Evolutionary conservation across 441 rosid species (phyloP).

Genomic region (Lepidium campestre): DNA sequence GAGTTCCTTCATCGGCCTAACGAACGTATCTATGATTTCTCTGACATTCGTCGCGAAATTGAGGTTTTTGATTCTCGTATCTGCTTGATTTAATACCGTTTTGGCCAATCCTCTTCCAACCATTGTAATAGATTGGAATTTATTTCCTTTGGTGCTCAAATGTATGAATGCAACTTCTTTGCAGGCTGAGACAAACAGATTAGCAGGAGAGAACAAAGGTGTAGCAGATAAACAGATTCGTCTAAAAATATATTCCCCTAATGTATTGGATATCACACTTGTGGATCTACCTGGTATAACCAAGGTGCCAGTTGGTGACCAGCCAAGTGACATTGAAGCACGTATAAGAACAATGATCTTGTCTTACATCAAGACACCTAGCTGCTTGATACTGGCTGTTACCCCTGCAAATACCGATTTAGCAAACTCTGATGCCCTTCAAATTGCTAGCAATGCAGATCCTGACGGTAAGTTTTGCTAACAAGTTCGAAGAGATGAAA

Average conservation of each 20-base stretch:
- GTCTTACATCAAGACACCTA: constrained; percentile 40
- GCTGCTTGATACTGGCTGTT: constrained; percentile 69
- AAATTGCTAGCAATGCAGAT: constrained; percentile 63
- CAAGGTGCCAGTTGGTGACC: constrained; percentile 81
- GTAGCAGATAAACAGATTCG: constrained; percentile 61
- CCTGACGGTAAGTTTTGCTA: constrained; percentile 42
- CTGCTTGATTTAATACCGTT: background rate
- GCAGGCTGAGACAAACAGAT: constrained; percentile 69
- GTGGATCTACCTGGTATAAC: constrained; percentile 77
- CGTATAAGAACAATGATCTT: constrained; percentile 56
- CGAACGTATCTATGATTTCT: constrained; percentile 47
- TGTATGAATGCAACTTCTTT: constrained; percentile 7
- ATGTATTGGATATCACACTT: constrained; percentile 64
- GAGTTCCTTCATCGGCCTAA: constrained; percentile 56
- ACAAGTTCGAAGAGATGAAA: background rate
- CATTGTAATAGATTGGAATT: background rate
- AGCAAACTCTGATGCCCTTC: constrained; percentile 77
- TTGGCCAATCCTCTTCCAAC: background rate
- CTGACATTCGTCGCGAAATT: constrained; percentile 48
- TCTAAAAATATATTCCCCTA: constrained; percentile 54
- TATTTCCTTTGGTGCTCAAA: background rate
- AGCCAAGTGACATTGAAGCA: constrained; percentile 57
- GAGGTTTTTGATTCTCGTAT: constrained; percentile 31
- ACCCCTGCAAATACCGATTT: constrained; percentile 78
- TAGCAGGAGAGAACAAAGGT: constrained; percentile 60